Percentiles rank a stretch among this genome's conserved stretches.
Conservation (phyloP, 805 yeast species). For the Cyberlindnera mississippiensis region DNA sequence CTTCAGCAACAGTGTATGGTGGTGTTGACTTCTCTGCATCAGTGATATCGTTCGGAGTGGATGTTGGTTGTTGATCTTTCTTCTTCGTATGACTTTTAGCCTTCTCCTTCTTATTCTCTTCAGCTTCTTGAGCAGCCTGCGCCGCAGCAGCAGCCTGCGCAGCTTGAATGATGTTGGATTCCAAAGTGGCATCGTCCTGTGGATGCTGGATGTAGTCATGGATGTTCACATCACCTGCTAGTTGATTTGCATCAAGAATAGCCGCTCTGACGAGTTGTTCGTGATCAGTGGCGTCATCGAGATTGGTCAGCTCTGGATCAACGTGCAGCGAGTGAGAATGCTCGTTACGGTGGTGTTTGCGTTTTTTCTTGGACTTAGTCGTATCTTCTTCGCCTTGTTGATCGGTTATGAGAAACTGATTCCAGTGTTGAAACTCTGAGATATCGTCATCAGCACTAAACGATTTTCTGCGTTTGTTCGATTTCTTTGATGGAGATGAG, state of each 20-base stretch:
- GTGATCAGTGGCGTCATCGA: constrained; percentile 47
- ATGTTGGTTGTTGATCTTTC: constrained; percentile 6
- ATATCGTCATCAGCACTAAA: constrained; percentile 20
- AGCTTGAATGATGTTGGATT: constrained; percentile 26
- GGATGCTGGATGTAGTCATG: constrained; percentile 28
- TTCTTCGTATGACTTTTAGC: constrained; percentile 1
- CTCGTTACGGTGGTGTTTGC: constrained; percentile 6
- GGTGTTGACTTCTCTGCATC: too few species aligned
- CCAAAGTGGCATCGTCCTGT: constrained; percentile 19
- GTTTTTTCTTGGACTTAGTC: constrained; percentile 8
- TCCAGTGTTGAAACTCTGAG: constrained; percentile 29
- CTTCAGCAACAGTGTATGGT: too few species aligned
- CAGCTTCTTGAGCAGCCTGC: constrained; percentile 18
- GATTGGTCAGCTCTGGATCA: constrained; percentile 54
- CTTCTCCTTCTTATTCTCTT: constrained; percentile 1
- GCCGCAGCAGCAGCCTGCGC: constrained; percentile 26
- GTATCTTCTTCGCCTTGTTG: constrained; percentile 20
- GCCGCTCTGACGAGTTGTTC: constrained; percentile 69
- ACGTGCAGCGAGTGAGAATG: constrained; percentile 31
- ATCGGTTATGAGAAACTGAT: constrained; percentile 24
- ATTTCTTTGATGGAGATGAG: background rate
- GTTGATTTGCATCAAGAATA: constrained; percentile 61
- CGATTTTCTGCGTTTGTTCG: constrained; percentile 20
- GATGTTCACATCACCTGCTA: constrained; percentile 43
- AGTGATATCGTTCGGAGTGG: background rate